These are phyloP conservation scores for Vaccinium darrowii DNA, from an alignment of 148 eudicot species.

Conservation along the genomic window DNA sequence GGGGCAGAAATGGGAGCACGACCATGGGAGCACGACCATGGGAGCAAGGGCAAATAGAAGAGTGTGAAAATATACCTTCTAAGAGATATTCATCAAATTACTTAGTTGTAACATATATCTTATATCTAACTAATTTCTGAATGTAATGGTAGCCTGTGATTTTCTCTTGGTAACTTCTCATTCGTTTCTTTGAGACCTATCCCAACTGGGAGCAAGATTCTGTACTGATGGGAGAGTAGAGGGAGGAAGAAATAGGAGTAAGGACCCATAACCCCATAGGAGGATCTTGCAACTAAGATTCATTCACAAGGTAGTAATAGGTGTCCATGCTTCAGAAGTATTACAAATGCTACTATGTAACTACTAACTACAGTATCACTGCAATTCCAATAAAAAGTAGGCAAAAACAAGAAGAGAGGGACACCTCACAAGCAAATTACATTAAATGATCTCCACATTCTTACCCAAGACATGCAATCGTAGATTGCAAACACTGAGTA, in stretches of 20 bases:
- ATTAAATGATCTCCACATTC: conserved; percentile 22
- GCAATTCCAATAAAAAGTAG: neutral
- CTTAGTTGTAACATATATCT: neutral
- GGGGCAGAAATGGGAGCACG: neutral
- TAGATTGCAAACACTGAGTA: conserved; percentile 88
- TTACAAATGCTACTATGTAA: too few relatives aligned
- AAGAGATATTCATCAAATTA: neutral
- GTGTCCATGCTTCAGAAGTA: neutral
- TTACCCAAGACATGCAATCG: conserved; percentile 99
- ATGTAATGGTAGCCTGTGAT: neutral
- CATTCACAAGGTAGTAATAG: neutral
- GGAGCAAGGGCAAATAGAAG: too few relatives aligned
- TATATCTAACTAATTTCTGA: neutral
- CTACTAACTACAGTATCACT: neutral
- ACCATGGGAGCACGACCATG: neutral
- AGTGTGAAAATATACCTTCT: neutral
- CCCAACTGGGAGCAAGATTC: neutral
- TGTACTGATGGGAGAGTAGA: neutral
- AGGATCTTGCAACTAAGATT: neutral
- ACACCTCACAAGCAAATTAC: neutral
- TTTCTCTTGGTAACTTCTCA: neutral
- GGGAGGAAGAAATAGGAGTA: neutral
- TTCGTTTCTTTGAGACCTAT: neutral
- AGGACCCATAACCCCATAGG: neutral
- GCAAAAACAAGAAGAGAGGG: neutral